A percentile compares a stretch with the other conserved stretches of the same genome.
Evolutionary conservation across 495 filamentous ascomycete genomes (phyloP).

Genomic region (Immersiella caudata): DNA sequence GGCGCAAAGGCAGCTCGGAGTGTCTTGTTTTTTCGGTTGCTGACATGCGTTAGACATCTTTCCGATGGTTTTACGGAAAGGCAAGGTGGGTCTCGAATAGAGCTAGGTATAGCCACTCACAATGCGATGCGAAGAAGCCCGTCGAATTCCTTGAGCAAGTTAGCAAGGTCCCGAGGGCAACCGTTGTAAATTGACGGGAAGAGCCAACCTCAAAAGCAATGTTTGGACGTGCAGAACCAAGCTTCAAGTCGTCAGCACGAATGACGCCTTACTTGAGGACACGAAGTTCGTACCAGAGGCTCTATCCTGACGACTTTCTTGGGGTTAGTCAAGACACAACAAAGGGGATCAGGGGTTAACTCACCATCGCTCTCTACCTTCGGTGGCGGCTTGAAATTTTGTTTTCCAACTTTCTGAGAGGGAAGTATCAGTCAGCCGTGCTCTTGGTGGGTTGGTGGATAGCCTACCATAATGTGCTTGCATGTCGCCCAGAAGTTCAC

Average conservation of each 20-base stretch:
- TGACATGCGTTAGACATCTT: conserved; percentile 9
- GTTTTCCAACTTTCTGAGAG: conserved; percentile 74
- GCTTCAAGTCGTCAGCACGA: conserved; percentile 67
- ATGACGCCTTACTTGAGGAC: neutral
- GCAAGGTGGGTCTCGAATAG: neutral
- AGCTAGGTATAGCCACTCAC: conserved; percentile 3
- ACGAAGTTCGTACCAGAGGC: conserved; percentile 26
- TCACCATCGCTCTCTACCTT: conserved; percentile 77
- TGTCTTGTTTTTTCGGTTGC: conserved; percentile 62
- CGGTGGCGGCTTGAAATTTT: conserved; percentile 94
- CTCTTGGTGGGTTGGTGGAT: neutral
- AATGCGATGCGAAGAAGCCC: conserved; percentile 85
- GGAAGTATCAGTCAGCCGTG: neutral
- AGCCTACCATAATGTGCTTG: conserved; percentile 67
- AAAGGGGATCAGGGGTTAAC: conserved; percentile 52
- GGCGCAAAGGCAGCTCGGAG: conserved; percentile 73
- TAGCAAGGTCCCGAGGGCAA: neutral
- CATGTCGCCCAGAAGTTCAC: conserved; percentile 93
- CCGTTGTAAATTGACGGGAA: neutral
- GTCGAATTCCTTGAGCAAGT: conserved; percentile 71
- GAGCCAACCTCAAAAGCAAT: conserved; percentile 69
- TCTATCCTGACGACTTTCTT: conserved; percentile 36
- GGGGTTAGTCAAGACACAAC: conserved; percentile 7
- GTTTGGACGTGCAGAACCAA: conserved; percentile 70
- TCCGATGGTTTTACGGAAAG: conserved; percentile 49